Percentiles rank a stretch among this genome's conserved stretches.
Evolutionary conservation across 495 filamentous ascomycete genomes (phyloP).

Genomic region (Lasiosphaeria hispida): DNA sequence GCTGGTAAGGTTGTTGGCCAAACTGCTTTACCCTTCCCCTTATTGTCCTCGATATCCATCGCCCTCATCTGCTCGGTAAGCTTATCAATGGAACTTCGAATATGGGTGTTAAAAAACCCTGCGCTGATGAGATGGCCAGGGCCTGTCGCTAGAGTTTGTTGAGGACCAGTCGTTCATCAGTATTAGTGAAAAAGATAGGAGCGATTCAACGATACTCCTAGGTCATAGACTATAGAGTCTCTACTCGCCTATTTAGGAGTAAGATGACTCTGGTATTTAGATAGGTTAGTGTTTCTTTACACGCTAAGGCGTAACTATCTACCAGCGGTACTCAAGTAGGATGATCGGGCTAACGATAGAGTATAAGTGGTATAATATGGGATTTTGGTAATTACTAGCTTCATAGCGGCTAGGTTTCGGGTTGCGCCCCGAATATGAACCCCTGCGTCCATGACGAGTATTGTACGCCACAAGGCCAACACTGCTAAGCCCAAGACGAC

Average conservation of each 20-base stretch:
- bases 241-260: not conserved
- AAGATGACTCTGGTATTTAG: constrained; percentile 25
- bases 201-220: constrained; percentile 5
- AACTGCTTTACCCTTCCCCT: too few species aligned
- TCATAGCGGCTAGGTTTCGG: constrained; percentile 42
- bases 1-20: too few species aligned
- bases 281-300: too few species aligned
- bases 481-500: constrained; percentile 33
- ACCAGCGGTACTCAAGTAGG: too few species aligned
- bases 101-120: too few species aligned
- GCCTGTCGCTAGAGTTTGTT: constrained; percentile 20
- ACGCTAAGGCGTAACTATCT: too few species aligned
- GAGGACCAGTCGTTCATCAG: constrained; percentile 14
- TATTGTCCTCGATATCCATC: too few species aligned
- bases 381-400: constrained; percentile 55
- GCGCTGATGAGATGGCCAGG: constrained; percentile 27
- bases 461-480: constrained; percentile 52
- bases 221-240: constrained; percentile 1
- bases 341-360: constrained; percentile 65
- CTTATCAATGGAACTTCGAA: too few species aligned
- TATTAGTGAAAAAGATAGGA: not conserved
- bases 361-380: constrained; percentile 61
- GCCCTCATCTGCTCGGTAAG: too few species aligned
- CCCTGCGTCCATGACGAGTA: constrained; percentile 50
- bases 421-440: constrained; percentile 38